These are phyloP conservation scores for Fusarium vanettenii DNA, from an alignment of 2,329 filamentous ascomycete species.

Conservation along the genomic window DNA sequence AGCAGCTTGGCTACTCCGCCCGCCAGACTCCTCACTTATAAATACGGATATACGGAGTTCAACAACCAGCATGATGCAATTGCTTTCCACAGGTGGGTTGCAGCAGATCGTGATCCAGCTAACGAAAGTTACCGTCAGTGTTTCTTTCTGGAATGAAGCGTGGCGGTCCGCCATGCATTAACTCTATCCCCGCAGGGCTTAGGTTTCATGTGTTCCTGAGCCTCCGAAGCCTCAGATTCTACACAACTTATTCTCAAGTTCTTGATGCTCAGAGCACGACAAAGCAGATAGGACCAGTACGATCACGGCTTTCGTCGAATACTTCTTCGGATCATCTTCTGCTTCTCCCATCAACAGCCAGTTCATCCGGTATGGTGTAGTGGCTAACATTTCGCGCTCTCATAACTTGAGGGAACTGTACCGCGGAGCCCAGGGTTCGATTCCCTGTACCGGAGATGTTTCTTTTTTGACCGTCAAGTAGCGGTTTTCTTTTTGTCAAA, in stretches of 20 bases:
- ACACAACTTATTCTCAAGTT: not conserved
- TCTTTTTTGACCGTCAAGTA: not conserved
- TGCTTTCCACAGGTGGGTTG: conserved; percentile 21
- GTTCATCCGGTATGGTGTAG: conserved; percentile 48
- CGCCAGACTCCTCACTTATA: not conserved
- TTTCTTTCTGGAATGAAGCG: conserved; percentile 14
- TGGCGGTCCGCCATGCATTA: conserved; percentile 6
- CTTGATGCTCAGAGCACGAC: not conserved
- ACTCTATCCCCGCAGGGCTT: conserved; percentile 5
- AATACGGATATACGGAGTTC: conserved; percentile 18
- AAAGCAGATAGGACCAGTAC: not conserved
- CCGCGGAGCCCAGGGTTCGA: conserved; percentile 2
- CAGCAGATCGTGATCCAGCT: conserved; percentile 21
- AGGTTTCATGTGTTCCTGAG: not conserved
- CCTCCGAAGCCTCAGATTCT: not conserved
- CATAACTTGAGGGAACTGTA: conserved; percentile 12
- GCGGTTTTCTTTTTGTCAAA: not conserved
- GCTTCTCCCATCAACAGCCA: not conserved
- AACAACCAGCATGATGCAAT: conserved; percentile 27
- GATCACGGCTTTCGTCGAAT: not conserved
- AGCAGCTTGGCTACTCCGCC: not conserved
- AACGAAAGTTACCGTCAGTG: conserved; percentile 18
- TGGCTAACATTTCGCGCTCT: conserved; percentile 51
- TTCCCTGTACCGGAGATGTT: not conserved
- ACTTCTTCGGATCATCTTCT: not conserved